phyloP scores from a whole-genome alignment of 2,329 filamentous ascomycete species.

The Chrysosporium queenslandicum region DNA sequence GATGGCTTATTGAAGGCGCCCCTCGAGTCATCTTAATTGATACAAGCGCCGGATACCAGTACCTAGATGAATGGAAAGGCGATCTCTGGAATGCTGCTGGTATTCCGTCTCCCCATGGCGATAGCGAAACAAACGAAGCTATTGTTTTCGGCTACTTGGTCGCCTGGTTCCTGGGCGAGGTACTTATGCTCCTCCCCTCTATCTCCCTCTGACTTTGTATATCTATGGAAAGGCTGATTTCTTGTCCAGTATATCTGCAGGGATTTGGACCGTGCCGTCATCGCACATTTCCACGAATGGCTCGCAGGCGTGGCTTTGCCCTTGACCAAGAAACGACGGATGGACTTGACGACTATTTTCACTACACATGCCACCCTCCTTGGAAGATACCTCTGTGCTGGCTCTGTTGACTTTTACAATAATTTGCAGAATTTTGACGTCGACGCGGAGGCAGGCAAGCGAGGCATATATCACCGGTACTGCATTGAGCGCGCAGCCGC shows the following conservation, averaged over 20 bases:
- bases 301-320: conserved; percentile 87
- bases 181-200: conserved; percentile 41
- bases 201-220: not conserved
- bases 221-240: conserved; percentile 15
- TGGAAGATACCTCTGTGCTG: conserved; percentile 90
- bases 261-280: conserved; percentile 82
- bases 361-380: conserved; percentile 94
- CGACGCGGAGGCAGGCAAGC: conserved; percentile 91
- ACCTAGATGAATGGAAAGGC: conserved; percentile 90
- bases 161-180: conserved; percentile 96
- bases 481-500: conserved; percentile 93
- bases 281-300: conserved; percentile 99
- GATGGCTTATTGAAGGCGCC: conserved; percentile 95
- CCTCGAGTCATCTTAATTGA: conserved; percentile 90
- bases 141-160: conserved; percentile 97
- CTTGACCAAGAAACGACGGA: conserved; percentile 82
- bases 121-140: conserved; percentile 93
- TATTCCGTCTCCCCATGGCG: conserved; percentile 84
- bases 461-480: conserved; percentile 96
- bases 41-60: conserved; percentile 83
- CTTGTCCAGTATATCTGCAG: conserved; percentile 70
- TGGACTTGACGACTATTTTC: conserved; percentile 96
- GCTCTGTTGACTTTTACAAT: conserved; percentile 98
- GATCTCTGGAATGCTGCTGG: conserved; percentile 88
- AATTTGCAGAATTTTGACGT: conserved; percentile 96